A percentile compares a stretch with the other conserved stretches of the same genome.
Conservation (phyloP, 768 basidiomycete genomes). For the Mycena olivaceomarginata region DNA sequence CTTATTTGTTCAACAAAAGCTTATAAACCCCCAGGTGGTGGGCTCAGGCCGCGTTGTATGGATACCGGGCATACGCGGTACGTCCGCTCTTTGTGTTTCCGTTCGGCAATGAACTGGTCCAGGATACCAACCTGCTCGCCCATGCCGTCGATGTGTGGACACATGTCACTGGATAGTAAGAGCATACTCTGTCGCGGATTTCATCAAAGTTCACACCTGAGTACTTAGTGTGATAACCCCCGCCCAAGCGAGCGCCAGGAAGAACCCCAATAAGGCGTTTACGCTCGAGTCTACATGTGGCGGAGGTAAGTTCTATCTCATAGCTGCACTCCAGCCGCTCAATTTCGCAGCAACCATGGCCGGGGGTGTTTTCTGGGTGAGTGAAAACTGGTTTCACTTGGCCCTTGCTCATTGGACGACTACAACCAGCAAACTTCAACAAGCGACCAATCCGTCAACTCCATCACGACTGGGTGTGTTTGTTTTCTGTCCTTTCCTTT, state of each 20-base stretch:
- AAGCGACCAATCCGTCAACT: slow-evolving; percentile 66
- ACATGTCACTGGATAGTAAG: slow-evolving; percentile 67
- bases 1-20: background rate
- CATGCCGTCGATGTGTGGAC: slow-evolving; percentile 71
- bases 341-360: slow-evolving; percentile 64
- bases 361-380: slow-evolving; percentile 75
- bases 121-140: slow-evolving; percentile 61
- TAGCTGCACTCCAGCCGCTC: background rate
- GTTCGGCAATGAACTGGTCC: background rate
- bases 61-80: slow-evolving; percentile 66
- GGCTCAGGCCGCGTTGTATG: slow-evolving; percentile 72
- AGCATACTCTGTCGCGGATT: slow-evolving; percentile 5
- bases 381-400: background rate
- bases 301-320: slow-evolving; percentile 56
- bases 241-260: slow-evolving; percentile 60
- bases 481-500: background rate
- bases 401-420: no score
- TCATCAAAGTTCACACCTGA: background rate
- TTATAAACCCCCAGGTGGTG: slow-evolving; percentile 63
- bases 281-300: slow-evolving; percentile 64
- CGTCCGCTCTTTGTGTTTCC: background rate
- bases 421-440: slow-evolving; percentile 61
- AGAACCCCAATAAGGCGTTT: slow-evolving; percentile 63
- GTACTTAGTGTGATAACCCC: slow-evolving; percentile 63
- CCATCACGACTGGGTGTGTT: slow-evolving; percentile 70